Base-by-base conservation (phyloP, 2,329 filamentous ascomycete genomes). In the Clonostachys sp. region DNA sequence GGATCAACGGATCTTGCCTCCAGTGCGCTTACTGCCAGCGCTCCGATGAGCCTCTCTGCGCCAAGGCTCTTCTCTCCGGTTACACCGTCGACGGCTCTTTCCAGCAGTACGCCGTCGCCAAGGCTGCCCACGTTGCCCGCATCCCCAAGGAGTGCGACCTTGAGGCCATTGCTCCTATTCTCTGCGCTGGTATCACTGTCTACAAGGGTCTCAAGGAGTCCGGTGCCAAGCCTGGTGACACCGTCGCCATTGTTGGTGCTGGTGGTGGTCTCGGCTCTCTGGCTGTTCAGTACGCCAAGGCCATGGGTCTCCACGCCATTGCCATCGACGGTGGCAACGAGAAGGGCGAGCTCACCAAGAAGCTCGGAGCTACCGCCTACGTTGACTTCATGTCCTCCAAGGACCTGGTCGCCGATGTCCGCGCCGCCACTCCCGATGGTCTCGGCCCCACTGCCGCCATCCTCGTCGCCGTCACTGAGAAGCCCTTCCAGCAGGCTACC, bases 51-150 rank as follows among this genome's bases (percentile, higher is more conserved):
- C 86, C 89, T 4, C 84, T 96, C 6, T 97, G 92, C 73, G 67
- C 78, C 14, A 74, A 87, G 50, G 82, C 88, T 24, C 72, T 79
- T 35, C 80, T 96, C 39, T 95, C 90, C 1, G 92, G 92, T 48
- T 96, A 95, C 78, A 95, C 89, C 5, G 90, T 96, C 63, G 89
- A 96, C 64, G 91, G 91, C 34, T 84, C 85, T 40, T 96, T 96
- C 80, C 91, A 96, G 75, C 84, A 96, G 74, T 96, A 95, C 73
- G 83, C 81, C 65, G 81, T 96, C 56, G 91, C 84, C 56, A 95
- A 95, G 68, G 91, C 90, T 14, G 82, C 86, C 16, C 89, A 95
- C 67, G 83, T 94, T 14, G 89, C 90, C 30, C 83, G 86, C 56
- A 86, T 96, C 54, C 87, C 88, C 55, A 86, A 91, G 67, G 81